Base-by-base conservation (phyloP, 257 asterid species). In the Nicotiana tabacum region DNA sequence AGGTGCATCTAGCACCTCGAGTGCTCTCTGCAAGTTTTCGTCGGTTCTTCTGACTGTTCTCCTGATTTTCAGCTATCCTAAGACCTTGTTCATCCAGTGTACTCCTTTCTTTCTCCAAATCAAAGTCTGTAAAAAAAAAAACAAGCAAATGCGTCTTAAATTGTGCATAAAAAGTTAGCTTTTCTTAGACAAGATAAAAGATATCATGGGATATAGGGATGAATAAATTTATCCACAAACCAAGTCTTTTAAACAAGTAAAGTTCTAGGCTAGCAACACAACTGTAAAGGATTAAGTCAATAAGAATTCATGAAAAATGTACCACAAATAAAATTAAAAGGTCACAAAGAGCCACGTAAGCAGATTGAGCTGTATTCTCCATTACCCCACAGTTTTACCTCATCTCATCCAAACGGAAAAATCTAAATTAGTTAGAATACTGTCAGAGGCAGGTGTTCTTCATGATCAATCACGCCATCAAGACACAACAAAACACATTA, bases 1-100 rank as follows among this genome's bases (percentile, higher is more conserved):
- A 76, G 64, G 64, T 51, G 37, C 27, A 51, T 76, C 60, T 76
- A 82, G 67, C 89, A 94, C 99, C 98, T 94, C 99, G 92, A 82
- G 99, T 96, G 91, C 95, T 96, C 89, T 96, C 99, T 70, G 99
- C 98, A 86, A 96, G 99, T 92, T 92, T 96, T 85, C 99, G 90
- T 6, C 99, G 98, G 86, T 92, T 96, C 88, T 93, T 96, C 89
- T 94, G 99, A 88, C 99, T 96, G 91, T 92, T 96, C 78, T 96
- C 99, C 88, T 96, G 99, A 88, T 96, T 96, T 90, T 96, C 99
- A 66, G 98, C 99, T 76, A 96, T 96, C 88, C 91, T 88, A 68
- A 96, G 92, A 82, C 99, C 99, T 86, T 96, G 99, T 78, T 96
- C 99, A 84, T 96, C 99, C 83, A 96, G 84, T 77, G 89, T 81